These are phyloP conservation scores for Nannochloris sp. DNA, from an alignment of 139 green algal species.

Conservation along the genomic window DNA sequence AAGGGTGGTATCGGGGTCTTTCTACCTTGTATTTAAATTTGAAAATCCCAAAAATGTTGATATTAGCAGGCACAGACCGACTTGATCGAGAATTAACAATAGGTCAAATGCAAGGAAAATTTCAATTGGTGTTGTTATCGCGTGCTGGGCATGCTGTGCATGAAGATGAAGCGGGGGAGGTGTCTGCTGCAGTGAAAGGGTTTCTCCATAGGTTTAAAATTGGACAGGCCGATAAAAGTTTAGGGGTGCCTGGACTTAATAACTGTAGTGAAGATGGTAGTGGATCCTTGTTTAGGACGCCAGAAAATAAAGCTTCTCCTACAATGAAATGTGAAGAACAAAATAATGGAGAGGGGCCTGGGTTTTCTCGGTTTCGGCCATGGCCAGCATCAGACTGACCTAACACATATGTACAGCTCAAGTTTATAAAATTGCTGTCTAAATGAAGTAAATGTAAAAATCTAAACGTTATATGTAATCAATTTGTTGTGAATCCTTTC, in stretches of 20 bases:
- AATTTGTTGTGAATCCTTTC: too few relatives aligned
- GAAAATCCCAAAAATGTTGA: slow-evolving; percentile 65
- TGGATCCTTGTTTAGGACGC: background rate
- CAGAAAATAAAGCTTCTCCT: background rate
- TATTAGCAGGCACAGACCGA: slow-evolving; percentile 88
- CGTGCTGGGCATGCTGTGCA: slow-evolving; percentile 86
- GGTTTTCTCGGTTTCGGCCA: too few relatives aligned
- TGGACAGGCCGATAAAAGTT: background rate
- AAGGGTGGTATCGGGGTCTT: slow-evolving; percentile 83
- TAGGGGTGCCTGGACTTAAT: background rate
- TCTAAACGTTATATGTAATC: too few relatives aligned
- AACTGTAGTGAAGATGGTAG: background rate
- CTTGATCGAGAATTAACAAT: slow-evolving; percentile 84
- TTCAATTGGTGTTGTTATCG: slow-evolving; percentile 85
- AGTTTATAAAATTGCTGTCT: too few relatives aligned
- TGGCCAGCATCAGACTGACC: too few relatives aligned
- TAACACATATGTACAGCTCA: too few relatives aligned
- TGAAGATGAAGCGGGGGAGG: slow-evolving; percentile 73
- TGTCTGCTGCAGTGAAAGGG: slow-evolving; percentile 47
- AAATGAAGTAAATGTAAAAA: too few relatives aligned
- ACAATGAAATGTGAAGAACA: too few relatives aligned
- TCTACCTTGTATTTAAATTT: slow-evolving; percentile 67
- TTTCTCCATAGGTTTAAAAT: slow-evolving; percentile 75
- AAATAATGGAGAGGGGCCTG: too few relatives aligned
- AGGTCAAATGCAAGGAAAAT: slow-evolving; percentile 95